Base-by-base conservation (phyloP, 1,139 yeast species). In the Lodderomyces elongisporus region DNA sequence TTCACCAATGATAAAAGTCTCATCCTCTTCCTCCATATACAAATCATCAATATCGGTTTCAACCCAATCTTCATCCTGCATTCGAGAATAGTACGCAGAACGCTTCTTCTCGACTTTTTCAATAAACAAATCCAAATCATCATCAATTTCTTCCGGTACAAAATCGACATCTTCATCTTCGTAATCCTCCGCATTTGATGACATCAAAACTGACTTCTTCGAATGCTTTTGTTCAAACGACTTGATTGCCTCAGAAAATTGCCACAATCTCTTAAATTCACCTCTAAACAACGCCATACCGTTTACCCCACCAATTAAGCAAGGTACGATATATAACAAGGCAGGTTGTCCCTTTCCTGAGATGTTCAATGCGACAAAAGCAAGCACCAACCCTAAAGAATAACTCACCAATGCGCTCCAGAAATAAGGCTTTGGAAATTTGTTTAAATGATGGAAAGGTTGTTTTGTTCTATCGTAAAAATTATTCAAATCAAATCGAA, bases 261-360 rank as follows among this genome's bases (percentile, higher is more conserved):
- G 37, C 69, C 69, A 70, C 13, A 76, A 37, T 16, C 52, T 43
- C 0, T 37, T 39, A 17, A 72, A 43, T 27, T 79, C 83, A 1
- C 70, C 70, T 16, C 60, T 29, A 7, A 17, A 17, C 2, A 31
- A 32, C 17, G 35, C 24, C n/a, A 32, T 25, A 3, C 35, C 30
- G 4, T 31, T 21, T 5, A 35, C 30, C 2, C 42, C 40, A 20
- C 25, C 22, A 16, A 40, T 16, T 27, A 38, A 31, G 27, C 40
- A 49, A 3, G 89, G 88, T 5, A 78, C 77, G 25, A 80, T 55
- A 47, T 79, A 80, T 16, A 80, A 52, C 38, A 81, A 56, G 0
- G 88, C 88, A 1, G 88, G 88, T 52, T 79, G 88, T 1, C 80
- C 85, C 4, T 50, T 52, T 3, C 66, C 47, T 41, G 46, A 72